These are phyloP conservation scores for Tuber calosporum DNA, from an alignment of 495 filamentous ascomycete genomes.

Conservation along the genomic window DNA sequence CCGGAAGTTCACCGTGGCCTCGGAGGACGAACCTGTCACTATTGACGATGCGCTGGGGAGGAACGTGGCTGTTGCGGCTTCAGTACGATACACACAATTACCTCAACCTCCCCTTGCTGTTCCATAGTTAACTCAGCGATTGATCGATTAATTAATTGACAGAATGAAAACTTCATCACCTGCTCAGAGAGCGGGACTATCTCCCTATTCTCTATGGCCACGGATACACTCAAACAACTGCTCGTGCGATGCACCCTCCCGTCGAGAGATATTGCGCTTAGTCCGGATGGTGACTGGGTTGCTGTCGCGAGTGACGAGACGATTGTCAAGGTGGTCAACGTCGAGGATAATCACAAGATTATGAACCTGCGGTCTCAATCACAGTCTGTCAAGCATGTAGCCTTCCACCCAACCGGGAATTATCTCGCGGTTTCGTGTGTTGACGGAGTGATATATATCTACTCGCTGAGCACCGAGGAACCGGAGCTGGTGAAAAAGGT, in stretches of 20 bases:
- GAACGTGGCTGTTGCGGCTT: slow-evolving; percentile 67
- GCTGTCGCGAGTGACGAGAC: slow-evolving; percentile 97
- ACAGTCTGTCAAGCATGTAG: slow-evolving; percentile 79
- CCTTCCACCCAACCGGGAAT: slow-evolving; percentile 75
- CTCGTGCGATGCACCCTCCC: slow-evolving; percentile 75
- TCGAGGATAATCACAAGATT: slow-evolving; percentile 64
- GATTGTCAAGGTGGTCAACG: slow-evolving; percentile 77
- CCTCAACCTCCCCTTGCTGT: not conserved
- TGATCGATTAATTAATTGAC: slow-evolving; percentile 1
- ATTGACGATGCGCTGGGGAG: slow-evolving; percentile 81
- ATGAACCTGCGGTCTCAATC: slow-evolving; percentile 71
- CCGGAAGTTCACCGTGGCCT: slow-evolving; percentile 80
- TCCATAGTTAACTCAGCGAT: slow-evolving; percentile 7
- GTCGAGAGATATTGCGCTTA: slow-evolving; percentile 75
- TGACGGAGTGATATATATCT: slow-evolving; percentile 81
- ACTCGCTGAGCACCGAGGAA: slow-evolving; percentile 71
- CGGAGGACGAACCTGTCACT: slow-evolving; percentile 80
- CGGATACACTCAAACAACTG: slow-evolving; percentile 69
- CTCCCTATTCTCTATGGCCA: slow-evolving; percentile 69
- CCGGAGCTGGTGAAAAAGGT: slow-evolving; percentile 73
- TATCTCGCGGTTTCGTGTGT: slow-evolving; percentile 75
- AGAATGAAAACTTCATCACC: slow-evolving; percentile 76
- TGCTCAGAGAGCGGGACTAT: slow-evolving; percentile 92
- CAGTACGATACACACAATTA: slow-evolving; percentile 44
- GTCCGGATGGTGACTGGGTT: slow-evolving; percentile 75